phyloP scores from a whole-genome alignment of 2,329 filamentous ascomycete species.

The Trichophyton benhamiae region DNA sequence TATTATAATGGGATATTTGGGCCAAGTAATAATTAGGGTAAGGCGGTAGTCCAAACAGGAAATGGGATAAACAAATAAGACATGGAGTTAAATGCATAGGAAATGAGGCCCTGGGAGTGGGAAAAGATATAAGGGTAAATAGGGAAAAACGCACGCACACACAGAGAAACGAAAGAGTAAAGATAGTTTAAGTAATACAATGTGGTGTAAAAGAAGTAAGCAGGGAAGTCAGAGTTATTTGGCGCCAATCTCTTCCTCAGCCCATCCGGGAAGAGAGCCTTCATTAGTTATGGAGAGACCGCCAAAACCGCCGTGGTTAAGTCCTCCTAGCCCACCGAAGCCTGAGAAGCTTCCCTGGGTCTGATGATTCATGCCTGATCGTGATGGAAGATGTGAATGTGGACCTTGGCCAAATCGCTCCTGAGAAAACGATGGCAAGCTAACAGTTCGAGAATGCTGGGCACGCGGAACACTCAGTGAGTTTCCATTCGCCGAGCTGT shows the following conservation, averaged over 20 bases:
- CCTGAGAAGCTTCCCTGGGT: slow-evolving; percentile 45
- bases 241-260: slow-evolving; percentile 50
- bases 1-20: slow-evolving; percentile 2
- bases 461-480: slow-evolving; percentile 42
- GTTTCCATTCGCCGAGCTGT: slow-evolving; percentile 49
- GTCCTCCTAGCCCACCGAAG: slow-evolving; percentile 47
- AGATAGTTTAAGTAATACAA: slow-evolving; percentile 10
- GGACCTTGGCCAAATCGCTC: slow-evolving; percentile 40
- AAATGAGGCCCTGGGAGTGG: slow-evolving; percentile 1
- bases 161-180: slow-evolving; percentile 3
- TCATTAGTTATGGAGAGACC: slow-evolving; percentile 46
- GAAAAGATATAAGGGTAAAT: background rate
- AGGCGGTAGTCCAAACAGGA: background rate
- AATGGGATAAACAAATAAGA: background rate
- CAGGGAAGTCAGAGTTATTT: slow-evolving; percentile 29
- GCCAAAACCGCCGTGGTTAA: slow-evolving; percentile 46
- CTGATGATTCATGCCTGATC: slow-evolving; percentile 29
- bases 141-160: too few species aligned
- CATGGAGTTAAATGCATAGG: slow-evolving; percentile 1
- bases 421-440: slow-evolving; percentile 61
- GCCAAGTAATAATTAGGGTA: background rate
- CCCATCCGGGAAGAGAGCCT: slow-evolving; percentile 48
- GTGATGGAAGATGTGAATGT: slow-evolving; percentile 24
- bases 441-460: slow-evolving; percentile 70
- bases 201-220: slow-evolving; percentile 8